phyloP scores from a whole-genome alignment of 257 asterid genomes.

The Nicotiana tomentosiformis region DNA sequence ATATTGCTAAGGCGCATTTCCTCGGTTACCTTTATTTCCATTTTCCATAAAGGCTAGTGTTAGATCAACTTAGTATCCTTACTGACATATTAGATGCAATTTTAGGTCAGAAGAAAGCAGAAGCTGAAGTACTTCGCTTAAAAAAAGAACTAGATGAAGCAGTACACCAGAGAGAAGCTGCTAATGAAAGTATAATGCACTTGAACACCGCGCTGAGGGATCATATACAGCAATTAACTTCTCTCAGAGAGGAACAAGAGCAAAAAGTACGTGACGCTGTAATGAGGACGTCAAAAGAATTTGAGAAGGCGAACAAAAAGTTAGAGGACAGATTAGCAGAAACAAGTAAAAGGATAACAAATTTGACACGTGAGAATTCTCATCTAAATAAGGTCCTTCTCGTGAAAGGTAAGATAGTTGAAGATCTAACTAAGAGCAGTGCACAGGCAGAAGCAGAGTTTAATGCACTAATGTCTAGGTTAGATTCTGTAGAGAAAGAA shows the following conservation, averaged over 20 bases:
- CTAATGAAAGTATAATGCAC: constrained; percentile 45
- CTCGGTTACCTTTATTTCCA: background rate
- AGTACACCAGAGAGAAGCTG: constrained; percentile 29
- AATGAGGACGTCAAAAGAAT: constrained; percentile 35
- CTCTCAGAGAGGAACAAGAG: constrained; percentile 45
- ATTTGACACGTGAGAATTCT: constrained; percentile 50
- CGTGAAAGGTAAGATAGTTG: constrained; percentile 52
- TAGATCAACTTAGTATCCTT: background rate
- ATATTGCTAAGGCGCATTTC: background rate
- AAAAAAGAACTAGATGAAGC: constrained; percentile 44
- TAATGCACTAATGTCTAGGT: constrained; percentile 51
- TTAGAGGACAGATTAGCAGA: constrained; percentile 49
- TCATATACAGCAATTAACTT: constrained; percentile 50
- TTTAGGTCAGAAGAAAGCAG: constrained; percentile 58
- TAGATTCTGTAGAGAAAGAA: constrained; percentile 71
- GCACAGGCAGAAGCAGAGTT: constrained; percentile 55
- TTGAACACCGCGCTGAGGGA: constrained; percentile 61
- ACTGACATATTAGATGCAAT: background rate
- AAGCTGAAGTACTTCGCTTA: constrained; percentile 36
- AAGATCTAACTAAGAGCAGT: constrained; percentile 41
- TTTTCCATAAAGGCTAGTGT: background rate
- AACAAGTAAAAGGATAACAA: constrained; percentile 34
- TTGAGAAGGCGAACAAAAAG: constrained; percentile 33
- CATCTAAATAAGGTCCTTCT: constrained; percentile 52
- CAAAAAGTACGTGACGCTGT: constrained; percentile 39